Conservation (phyloP, 805 yeast species). For the Wickerhamiella brachini region DNA sequence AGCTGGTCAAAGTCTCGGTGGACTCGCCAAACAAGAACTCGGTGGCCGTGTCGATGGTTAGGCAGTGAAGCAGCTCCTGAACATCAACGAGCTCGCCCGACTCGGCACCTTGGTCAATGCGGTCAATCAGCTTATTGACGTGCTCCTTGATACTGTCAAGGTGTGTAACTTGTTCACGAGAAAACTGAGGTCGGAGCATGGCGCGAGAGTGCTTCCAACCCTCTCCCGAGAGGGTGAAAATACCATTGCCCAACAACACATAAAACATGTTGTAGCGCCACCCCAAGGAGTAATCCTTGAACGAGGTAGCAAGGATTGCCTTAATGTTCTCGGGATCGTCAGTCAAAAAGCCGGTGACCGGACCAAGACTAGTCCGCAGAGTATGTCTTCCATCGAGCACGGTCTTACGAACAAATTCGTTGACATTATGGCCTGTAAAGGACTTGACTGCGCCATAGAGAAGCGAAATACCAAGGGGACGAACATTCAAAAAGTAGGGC, state of each 20-base stretch:
- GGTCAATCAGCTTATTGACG: conserved; percentile 7
- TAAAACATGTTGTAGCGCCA: conserved; percentile 16
- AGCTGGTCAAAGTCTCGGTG: conserved; percentile 9
- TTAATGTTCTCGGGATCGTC: conserved; percentile 24
- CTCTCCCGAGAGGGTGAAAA: conserved; percentile 24
- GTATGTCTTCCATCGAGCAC: not conserved
- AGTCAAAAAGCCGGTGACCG: conserved; percentile 9
- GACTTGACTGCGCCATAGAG: not conserved
- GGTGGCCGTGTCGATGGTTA: conserved; percentile 19
- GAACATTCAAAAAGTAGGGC: not conserved
- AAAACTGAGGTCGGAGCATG: conserved; percentile 25
- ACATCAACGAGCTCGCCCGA: conserved; percentile 8
- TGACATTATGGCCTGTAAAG: not conserved
- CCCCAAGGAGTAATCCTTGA: conserved; percentile 23
- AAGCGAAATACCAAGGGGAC: not conserved
- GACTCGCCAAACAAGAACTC: conserved; percentile 19
- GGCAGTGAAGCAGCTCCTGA: conserved; percentile 14
- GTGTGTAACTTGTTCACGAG: conserved; percentile 22
- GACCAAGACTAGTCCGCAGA: not conserved
- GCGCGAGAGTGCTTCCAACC: conserved; percentile 26
- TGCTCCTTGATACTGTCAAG: conserved; percentile 15
- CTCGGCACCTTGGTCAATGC: not conserved
- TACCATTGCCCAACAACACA: conserved; percentile 24
- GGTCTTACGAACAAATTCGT: not conserved
- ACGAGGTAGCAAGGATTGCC: conserved; percentile 22